Base-by-base conservation (phyloP, 306 rosid species). In the cucumber (Cucumis sativus) region DNA sequence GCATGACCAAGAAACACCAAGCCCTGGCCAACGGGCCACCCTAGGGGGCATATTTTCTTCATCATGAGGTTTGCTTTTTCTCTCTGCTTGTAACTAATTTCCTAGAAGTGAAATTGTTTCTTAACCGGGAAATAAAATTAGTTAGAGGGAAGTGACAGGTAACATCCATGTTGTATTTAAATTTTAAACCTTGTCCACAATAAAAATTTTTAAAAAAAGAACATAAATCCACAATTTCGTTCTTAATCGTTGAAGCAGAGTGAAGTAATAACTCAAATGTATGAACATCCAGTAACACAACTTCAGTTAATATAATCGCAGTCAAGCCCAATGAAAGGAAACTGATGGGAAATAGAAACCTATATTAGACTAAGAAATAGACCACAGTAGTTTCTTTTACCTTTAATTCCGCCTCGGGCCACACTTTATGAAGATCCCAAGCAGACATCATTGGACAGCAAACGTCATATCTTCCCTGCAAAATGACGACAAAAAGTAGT, bases 371-470 rank as follows among this genome's bases (percentile, higher is more conserved):
- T 6, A 23, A 12, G 21, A 23, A 70, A 47, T 23, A 45, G 56
- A 45, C 39, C 8, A 39, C 13, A 45, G 57, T 10, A 78, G 47
- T 76, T 73, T 21, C 49, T 63, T 71, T 75, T 78, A 94, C 97
- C 93, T 82, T 86, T 28, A 94, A 79, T 59, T 92, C 95, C 70
- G 98, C 97, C 84, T 94, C 98, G 57, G 98, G 97, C 97, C 98
- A 94, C 62, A 85, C 93, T 84, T 90, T 94, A 88, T 94, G 98
- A 77, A 94, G 97, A 88, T 94, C 98, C 98, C 98, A 94, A 63
- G 98, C 97, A 16, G 96, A 94, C 93, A 94, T 90, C 88, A 94
- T 89, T 55, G 98, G 98, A 76, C 98, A 94, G 85, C 96, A 90
- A 25, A 90, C 76, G 83, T 94, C 97, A 78, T 94, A 94, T 82